A percentile compares a stretch with the other conserved stretches of the same genome.
These are phyloP conservation scores for Tylopilus felleus DNA, from an alignment of 768 basidiomycete genomes.

Conservation along the genomic window DNA sequence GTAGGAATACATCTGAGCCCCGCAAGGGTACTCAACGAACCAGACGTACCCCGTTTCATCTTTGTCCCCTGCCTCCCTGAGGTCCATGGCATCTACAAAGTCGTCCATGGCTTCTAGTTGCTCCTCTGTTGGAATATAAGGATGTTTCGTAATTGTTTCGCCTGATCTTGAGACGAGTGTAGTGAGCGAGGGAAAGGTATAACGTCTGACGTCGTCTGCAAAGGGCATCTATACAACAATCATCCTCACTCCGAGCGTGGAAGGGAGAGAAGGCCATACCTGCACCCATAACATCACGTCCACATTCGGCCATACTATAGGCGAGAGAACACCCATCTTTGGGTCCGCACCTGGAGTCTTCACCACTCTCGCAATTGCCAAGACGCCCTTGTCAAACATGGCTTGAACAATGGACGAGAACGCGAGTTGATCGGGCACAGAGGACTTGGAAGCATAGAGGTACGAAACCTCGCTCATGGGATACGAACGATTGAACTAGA, in stretches of 20 bases:
- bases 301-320: conserved; percentile 57
- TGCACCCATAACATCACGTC: conserved; percentile 85
- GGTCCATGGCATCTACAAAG: conserved; percentile 87
- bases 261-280: conserved; percentile 39
- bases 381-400: conserved; percentile 59
- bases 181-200: conserved; percentile 80
- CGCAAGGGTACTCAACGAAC: not conserved
- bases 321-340: conserved; percentile 78
- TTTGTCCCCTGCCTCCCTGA: conserved; percentile 71
- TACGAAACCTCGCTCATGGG: conserved; percentile 84
- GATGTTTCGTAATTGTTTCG: conserved; percentile 68
- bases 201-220: conserved; percentile 88
- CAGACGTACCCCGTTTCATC: conserved; percentile 67
- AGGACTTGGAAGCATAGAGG: conserved; percentile 70
- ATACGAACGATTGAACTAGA: conserved; percentile 77
- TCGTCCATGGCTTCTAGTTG: conserved; percentile 81
- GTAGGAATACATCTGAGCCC: conserved; percentile 4
- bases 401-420: conserved; percentile 86
- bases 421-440: conserved; percentile 72
- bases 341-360: conserved; percentile 69
- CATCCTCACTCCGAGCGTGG: not conserved
- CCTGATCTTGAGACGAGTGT: conserved; percentile 73
- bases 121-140: conserved; percentile 75
- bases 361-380: conserved; percentile 86
- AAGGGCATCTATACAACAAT: conserved; percentile 75